phyloP scores from a whole-genome alignment of 345 rosid species.

The Passiflora organensis region DNA sequence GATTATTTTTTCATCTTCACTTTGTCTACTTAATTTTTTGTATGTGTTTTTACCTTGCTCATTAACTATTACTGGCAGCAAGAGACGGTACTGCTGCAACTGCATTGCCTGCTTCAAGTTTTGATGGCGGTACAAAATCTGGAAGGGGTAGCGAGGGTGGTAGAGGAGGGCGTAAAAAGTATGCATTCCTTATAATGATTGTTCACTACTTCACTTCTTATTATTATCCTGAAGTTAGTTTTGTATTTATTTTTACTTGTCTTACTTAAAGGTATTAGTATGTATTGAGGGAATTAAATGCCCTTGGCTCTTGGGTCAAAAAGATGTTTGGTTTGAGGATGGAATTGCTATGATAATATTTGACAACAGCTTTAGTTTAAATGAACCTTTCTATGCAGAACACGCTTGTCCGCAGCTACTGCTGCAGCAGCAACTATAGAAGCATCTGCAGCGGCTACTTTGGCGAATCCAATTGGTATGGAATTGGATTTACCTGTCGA shows the following conservation, averaged over 20 bases:
- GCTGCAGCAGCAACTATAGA: slow-evolving; percentile 32
- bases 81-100: slow-evolving; percentile 50
- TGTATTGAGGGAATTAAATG: too few relatives aligned
- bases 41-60: neutral
- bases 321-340: too few relatives aligned
- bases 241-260: neutral
- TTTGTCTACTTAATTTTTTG: neutral
- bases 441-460: slow-evolving; percentile 36
- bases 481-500: slow-evolving; percentile 91
- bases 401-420: slow-evolving; percentile 53
- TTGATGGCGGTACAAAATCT: slow-evolving; percentile 44
- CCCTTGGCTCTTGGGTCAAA: too few relatives aligned
- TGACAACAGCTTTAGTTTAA: neutral
- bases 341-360: too few relatives aligned
- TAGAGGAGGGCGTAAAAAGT: slow-evolving; percentile 98
- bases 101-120: slow-evolving; percentile 38
- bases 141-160: slow-evolving; percentile 71
- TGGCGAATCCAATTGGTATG: slow-evolving; percentile 62
- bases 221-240: neutral
- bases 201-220: neutral
- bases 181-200: slow-evolving; percentile 17
- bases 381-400: slow-evolving; percentile 33
- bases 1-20: neutral
- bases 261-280: neutral
- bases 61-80: slow-evolving; percentile 32